A percentile compares a stretch with the other conserved stretches of the same genome.
Evolutionary conservation across 2,329 filamentous ascomycete species (phyloP).

Genomic region (Graphilbum fragrans): DNA sequence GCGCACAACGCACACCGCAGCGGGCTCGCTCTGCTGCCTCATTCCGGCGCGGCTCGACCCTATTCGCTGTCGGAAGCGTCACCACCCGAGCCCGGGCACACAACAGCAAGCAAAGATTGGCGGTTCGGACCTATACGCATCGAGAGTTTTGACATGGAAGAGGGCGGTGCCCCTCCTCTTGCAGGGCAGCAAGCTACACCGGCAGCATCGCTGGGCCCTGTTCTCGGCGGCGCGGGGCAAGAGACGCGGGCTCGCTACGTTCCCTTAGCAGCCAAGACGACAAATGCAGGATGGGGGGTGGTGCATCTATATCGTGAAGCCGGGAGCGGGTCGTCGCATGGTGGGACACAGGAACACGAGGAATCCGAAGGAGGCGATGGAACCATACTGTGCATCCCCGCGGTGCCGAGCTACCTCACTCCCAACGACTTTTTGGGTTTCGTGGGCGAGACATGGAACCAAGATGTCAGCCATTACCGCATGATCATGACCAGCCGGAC

Average conservation of each 20-base stretch:
- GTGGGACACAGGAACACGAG: slow-evolving; percentile 14
- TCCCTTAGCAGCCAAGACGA: slow-evolving; percentile 57
- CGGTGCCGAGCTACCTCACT: slow-evolving; percentile 87
- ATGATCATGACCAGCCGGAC: slow-evolving; percentile 83
- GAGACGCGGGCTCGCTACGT: slow-evolving; percentile 75
- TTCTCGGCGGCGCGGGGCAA: slow-evolving; percentile 47
- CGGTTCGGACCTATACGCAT: slow-evolving; percentile 69
- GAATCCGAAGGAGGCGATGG: slow-evolving; percentile 39
- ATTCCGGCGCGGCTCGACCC: not conserved
- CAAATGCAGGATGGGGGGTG: slow-evolving; percentile 80
- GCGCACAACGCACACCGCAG: too few species aligned
- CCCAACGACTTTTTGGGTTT: slow-evolving; percentile 86
- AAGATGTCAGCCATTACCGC: slow-evolving; percentile 82
- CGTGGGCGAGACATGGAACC: slow-evolving; percentile 75
- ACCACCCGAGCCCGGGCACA: slow-evolving; percentile 18
- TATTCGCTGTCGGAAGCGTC: not conserved
- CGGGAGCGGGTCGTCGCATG: slow-evolving; percentile 13
- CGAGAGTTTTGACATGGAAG: slow-evolving; percentile 47
- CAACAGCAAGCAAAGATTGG: slow-evolving; percentile 55
- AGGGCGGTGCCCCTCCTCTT: not conserved
- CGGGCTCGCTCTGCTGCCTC: too few species aligned
- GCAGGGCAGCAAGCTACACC: slow-evolving; percentile 10
- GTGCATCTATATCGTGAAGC: slow-evolving; percentile 88
- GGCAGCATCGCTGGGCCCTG: slow-evolving; percentile 34
- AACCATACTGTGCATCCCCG: slow-evolving; percentile 83